Evolutionary conservation across 2,329 filamentous ascomycete species (phyloP), one percentile per base, ranked within the genome.

Genomic region (Fusarium mangiferae): DNA sequence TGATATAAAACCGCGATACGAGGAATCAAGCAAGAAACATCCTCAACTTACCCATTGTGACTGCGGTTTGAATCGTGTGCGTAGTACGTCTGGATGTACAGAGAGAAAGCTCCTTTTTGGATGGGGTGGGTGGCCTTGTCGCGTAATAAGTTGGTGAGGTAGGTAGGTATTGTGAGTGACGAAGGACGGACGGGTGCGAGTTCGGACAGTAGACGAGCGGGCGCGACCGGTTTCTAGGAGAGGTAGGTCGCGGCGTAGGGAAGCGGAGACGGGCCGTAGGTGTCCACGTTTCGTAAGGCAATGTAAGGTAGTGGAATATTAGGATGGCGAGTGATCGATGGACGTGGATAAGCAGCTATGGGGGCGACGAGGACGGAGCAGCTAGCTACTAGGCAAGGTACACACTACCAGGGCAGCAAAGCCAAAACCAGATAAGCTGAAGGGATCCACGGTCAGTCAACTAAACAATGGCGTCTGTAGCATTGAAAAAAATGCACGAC

Each of bases 11-110:
- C 24, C 44, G 46, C 57, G 55, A 64, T 33, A 42, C 42, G 45
- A 65, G 41, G 41, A 41, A 66, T 44, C 66, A 73, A 75, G 74
- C 76, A 74, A 73, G 70, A 68, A 74, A 75, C 59, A 66, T 71
- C 61, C 69, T 72, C 70, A 70, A 79, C 77, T 66, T 78, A 78
- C 77, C 77, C 77, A 78, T 78, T 73, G 73, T 75, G 76, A 75
- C 66, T 73, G 61, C 57, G 63, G 55, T 75, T 46, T 69, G 57
- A 42, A 70, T 70, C 70, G 65, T 58, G 70, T 70, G 63, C 56
- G 71, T 74, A 59, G 58, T 72, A 74, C 58, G 71, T 68, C 51
- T 68, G 56, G 59, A 74, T 26, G 71, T 74, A 75, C 74, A 77
- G 73, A 75, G 62, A 67, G 68, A 74, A 73, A 67, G 52, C 63